These are phyloP conservation scores for Xylariaceae sp. DNA, from an alignment of 2,329 filamentous ascomycete species.

Conservation along the genomic window DNA sequence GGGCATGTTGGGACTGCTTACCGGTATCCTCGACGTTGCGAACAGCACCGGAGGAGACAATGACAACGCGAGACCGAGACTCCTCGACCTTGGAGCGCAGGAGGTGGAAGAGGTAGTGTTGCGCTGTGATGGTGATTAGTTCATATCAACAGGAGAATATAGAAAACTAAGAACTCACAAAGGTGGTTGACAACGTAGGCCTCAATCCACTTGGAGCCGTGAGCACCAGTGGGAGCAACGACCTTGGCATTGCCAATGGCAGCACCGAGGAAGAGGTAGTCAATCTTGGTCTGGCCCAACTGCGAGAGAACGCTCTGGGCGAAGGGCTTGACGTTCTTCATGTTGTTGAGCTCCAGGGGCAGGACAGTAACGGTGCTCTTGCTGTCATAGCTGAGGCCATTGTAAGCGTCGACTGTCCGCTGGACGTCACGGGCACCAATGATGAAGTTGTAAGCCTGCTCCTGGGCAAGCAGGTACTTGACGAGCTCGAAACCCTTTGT, in stretches of 20 bases:
- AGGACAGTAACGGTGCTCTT: constrained; percentile 41
- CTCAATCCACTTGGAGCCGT: constrained; percentile 47
- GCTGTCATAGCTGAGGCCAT: constrained; percentile 39
- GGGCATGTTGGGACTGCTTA: constrained; percentile 16
- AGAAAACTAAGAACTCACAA: constrained; percentile 33
- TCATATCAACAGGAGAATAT: not conserved
- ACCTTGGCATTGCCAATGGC: constrained; percentile 37
- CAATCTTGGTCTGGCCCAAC: constrained; percentile 39
- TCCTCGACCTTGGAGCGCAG: constrained; percentile 43
- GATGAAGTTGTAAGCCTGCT: constrained; percentile 44
- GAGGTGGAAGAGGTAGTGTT: constrained; percentile 49
- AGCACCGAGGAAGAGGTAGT: constrained; percentile 48
- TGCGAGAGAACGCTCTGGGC: constrained; percentile 39
- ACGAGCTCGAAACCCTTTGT: constrained; percentile 49
- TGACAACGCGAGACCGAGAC: constrained; percentile 43
- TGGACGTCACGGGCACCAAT: constrained; percentile 45
- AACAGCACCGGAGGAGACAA: constrained; percentile 48
- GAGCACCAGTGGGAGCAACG: constrained; percentile 33
- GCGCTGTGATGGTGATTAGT: constrained; percentile 35
- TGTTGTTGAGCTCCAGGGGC: constrained; percentile 44
- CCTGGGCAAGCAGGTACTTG: constrained; percentile 44
- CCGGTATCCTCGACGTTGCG: constrained; percentile 37
- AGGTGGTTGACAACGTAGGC: constrained; percentile 48
- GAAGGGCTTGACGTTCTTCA: constrained; percentile 43
- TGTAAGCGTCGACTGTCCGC: constrained; percentile 38